Base-by-base conservation (phyloP, 2,329 filamentous ascomycete genomes). In the Xenosphaeropsis pyriputrescens region DNA sequence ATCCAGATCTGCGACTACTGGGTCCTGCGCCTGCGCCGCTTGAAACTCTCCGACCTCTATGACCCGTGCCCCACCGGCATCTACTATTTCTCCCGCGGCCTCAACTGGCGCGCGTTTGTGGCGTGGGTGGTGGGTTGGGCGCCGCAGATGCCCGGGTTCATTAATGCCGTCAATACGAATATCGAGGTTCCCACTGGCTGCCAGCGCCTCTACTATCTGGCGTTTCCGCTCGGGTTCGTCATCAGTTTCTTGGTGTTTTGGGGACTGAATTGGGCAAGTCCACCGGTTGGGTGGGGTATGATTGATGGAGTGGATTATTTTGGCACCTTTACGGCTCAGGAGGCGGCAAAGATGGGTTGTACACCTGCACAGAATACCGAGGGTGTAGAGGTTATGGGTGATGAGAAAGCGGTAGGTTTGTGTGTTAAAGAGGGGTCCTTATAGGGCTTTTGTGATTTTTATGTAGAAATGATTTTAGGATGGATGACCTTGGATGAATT, bases 1-100 rank as follows among this genome's bases (percentile, higher is more conserved):
- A 72, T 76, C 43, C 64, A 73, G 57, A 55, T 67, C 2, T 63
- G 60, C 22, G 70, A 76, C 41, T 76, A 67, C 44, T 75, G 68
- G 66, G 47, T 70, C 19, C 50, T 75, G 57, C 54, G 63, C 7
- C 38, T 46, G 11, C 42, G 52, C 37, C 52, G 54, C 18, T 44
- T 67, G 34, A 62, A 63, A 38, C 50, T 68, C 8, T 53, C 54
- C 5, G 60, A 65, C 39, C 53, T 68, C 1, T 68, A 65, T 44
- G 43, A 53, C 17, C 52, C 53, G 1, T 33, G 52, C 26, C 44
- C 50, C n/a, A 43, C 54, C 6, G 53, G 56, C 2, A 53, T 61
- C 14, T 68, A 65, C 43, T 64, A 57, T 46, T 68, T 55, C 46
- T 52, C 44, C 26, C 40, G 54, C 13, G 65, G 63, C 1, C 45